Evolutionary conservation across 2,329 filamentous ascomycete genomes (phyloP), one percentile per base, ranked within the genome.

Genomic region (Parascedosporium putredinis): DNA sequence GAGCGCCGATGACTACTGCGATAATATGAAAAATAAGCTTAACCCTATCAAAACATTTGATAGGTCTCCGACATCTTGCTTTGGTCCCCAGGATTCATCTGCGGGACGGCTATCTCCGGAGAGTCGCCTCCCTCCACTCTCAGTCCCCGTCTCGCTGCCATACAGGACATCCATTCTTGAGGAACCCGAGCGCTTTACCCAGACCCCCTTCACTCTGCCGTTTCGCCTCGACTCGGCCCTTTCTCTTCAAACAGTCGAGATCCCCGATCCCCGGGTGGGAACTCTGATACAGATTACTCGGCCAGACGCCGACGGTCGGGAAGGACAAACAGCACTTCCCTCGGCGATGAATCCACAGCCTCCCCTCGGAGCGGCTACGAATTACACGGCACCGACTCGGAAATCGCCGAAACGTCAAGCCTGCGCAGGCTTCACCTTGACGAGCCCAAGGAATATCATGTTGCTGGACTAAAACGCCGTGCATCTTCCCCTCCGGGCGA

Each of bases 11-110:
- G 64, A 72, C 12, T 71, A 78, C 48, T 72, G 74, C 52, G 71
- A 67, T 52, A 68, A 64, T 47, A 69, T 79, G 58, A 71, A 78
- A 52, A 75, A 74, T 60, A 80, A 76, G 62, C 65, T 81, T n/a
- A 70, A 78, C 51, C 67, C 70, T 1, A 61, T 69, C 33, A 66
- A 70, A 33, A 66, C 63, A 0, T 43, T 49, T 6, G 47, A 69
- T 71, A 7, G 68, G 72, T 2, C 67, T 72, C 20, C 67, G 67
- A 45, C 71, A n/a, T n/a, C 72, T 18, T 22, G 22, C 22, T 40
- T 9, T 9, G 33, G 5, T 27, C 55, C 67, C 20, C 65, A 61
- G 50, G 70, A 73, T 43, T 53, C 63, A 6, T 57, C 65, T 18
- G 56, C 65, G 2, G 62, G 66, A 38, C 64, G 68, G 10, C 58